These are phyloP conservation scores for Chlamydomonas schloesseri DNA, from an alignment of 139 green algal species.

Conservation along the genomic window DNA sequence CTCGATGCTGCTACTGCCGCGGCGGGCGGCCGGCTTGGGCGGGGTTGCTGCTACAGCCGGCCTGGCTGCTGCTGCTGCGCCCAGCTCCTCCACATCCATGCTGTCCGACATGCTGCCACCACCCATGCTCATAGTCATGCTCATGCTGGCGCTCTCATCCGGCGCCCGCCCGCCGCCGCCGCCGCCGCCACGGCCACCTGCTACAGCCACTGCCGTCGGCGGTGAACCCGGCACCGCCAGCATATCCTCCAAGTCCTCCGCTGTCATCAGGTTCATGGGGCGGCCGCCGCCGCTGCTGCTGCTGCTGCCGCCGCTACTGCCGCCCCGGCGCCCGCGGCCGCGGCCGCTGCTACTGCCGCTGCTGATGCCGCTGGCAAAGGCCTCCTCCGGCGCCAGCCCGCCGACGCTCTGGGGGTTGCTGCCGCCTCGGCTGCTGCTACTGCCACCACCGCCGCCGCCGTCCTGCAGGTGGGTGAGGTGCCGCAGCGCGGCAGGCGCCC, in stretches of 20 bases:
- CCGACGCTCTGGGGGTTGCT: background rate
- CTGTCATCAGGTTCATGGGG: background rate
- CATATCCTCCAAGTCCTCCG: background rate
- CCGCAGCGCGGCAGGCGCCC: background rate
- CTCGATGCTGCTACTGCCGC: background rate
- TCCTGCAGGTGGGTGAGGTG: background rate
- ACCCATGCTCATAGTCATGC: too few relatives aligned
- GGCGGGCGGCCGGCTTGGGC: too few relatives aligned
- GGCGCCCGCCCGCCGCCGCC: background rate
- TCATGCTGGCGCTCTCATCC: background rate
- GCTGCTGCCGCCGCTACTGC: background rate
- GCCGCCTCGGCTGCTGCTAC: background rate
- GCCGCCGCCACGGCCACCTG: too few relatives aligned
- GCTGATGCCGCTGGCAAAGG: constrained; percentile 22
- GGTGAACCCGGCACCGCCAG: background rate
- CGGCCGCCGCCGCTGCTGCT: background rate
- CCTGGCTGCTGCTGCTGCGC: background rate
- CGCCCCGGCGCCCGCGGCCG: background rate
- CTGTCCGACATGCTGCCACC: background rate
- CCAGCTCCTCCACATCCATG: background rate
- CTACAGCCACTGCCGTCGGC: too few relatives aligned
- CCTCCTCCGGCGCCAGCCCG: background rate
- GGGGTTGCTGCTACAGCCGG: background rate
- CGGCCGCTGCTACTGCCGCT: background rate
- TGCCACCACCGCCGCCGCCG: background rate